Conservation (phyloP, 768 basidiomycete genomes). For the Amanita thiersii region DNA sequence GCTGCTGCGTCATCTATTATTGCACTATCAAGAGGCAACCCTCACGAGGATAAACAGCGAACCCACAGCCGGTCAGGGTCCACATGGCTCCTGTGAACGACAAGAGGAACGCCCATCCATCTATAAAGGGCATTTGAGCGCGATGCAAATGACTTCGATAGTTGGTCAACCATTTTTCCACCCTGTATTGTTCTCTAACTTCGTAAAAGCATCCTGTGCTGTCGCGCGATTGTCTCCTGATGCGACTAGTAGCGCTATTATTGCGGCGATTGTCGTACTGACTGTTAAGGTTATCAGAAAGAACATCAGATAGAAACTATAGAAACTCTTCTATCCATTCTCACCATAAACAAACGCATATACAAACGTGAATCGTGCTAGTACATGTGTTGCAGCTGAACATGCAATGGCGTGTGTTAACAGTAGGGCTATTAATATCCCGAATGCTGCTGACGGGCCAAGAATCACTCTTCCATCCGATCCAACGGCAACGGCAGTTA, state of each 20-base stretch:
- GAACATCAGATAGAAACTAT: slow-evolving; percentile 1
- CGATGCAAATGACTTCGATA: slow-evolving; percentile 11
- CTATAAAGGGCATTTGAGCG: slow-evolving; percentile 18
- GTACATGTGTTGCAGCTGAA: slow-evolving; percentile 45
- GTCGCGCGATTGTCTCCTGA: slow-evolving; percentile 41
- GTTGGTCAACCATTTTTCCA: slow-evolving; percentile 45
- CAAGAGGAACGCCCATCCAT: slow-evolving; percentile 55
- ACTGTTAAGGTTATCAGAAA: too few species aligned
- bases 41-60: not conserved
- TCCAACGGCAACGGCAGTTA: slow-evolving; percentile 47
- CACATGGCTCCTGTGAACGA: slow-evolving; percentile 60
- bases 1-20: slow-evolving; percentile 55
- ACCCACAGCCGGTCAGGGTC: slow-evolving; percentile 56
- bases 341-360: slow-evolving; percentile 48
- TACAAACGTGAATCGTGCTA: slow-evolving; percentile 49
- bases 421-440: slow-evolving; percentile 47
- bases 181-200: slow-evolving; percentile 55
- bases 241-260: slow-evolving; percentile 40
- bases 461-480: slow-evolving; percentile 40
- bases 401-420: slow-evolving; percentile 50
- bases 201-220: slow-evolving; percentile 47
- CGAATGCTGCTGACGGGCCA: slow-evolving; percentile 44
- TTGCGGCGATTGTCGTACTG: slow-evolving; percentile 48
- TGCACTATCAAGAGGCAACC: not conserved
- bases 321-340: slow-evolving; percentile 12